Evolutionary conservation across 1,284 basidiomycete genomes (phyloP).

Genomic region (Austropuccinia psidii): DNA sequence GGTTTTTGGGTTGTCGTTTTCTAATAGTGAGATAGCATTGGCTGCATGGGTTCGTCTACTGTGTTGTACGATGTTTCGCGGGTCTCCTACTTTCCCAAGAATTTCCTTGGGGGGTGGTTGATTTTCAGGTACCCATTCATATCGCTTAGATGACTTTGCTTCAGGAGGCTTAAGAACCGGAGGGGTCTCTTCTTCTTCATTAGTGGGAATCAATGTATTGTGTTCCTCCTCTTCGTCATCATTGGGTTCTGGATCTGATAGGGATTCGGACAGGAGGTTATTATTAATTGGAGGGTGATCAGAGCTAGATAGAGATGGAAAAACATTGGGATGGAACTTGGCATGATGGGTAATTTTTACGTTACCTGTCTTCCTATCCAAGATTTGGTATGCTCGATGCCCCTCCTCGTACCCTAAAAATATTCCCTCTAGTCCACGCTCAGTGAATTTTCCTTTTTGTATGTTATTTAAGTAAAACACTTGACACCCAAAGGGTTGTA

Average conservation of each 20-base stretch:
- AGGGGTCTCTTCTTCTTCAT: no score
- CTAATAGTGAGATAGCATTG: background rate
- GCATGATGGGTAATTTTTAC: background rate
- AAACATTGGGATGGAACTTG: background rate
- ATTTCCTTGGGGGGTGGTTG: background rate
- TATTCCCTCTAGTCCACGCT: background rate
- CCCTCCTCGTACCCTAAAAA: background rate
- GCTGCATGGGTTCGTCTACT: background rate
- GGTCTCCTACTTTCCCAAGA: background rate
- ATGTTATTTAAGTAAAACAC: conserved; percentile 1
- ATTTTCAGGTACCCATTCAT: background rate
- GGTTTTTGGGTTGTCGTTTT: background rate
- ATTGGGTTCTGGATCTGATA: no score
- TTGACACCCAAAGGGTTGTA: background rate
- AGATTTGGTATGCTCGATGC: background rate
- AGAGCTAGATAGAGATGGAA: no score
- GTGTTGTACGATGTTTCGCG: background rate
- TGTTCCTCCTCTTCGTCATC: no score
- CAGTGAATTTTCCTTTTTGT: background rate
- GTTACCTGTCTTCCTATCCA: conserved; percentile 6
- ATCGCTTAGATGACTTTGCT: no score
- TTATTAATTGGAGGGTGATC: no score
- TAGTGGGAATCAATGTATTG: no score
- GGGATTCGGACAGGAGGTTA: no score
- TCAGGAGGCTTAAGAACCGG: no score